These are phyloP conservation scores for Pezicula radicicola DNA, from an alignment of 2,329 filamentous ascomycete species.

Conservation along the genomic window DNA sequence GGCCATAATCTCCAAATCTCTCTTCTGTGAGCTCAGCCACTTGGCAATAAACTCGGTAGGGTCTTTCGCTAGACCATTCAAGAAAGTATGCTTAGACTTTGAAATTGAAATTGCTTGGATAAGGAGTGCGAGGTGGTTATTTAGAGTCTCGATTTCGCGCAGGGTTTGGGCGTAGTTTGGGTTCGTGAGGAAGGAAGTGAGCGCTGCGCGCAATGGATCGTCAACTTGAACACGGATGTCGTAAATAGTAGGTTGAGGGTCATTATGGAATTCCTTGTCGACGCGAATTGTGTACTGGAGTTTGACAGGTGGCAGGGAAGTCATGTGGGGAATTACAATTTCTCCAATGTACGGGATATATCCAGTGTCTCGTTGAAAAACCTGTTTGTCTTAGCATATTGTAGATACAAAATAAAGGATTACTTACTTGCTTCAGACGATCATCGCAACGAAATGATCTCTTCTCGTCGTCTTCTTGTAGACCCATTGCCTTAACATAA, in stretches of 20 bases:
- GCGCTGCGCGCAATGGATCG: slow-evolving; percentile 70
- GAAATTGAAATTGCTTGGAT: slow-evolving; percentile 80
- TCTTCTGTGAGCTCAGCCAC: slow-evolving; percentile 89
- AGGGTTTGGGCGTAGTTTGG: slow-evolving; percentile 69
- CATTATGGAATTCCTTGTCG: slow-evolving; percentile 76
- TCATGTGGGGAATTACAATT: slow-evolving; percentile 75
- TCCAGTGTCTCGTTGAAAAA: slow-evolving; percentile 72
- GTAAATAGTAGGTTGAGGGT: slow-evolving; percentile 79
- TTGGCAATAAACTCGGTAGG: slow-evolving; percentile 80
- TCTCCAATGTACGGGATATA: slow-evolving; percentile 85
- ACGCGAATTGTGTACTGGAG: slow-evolving; percentile 92
- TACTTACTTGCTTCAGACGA: slow-evolving; percentile 67
- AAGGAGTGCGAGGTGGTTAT: slow-evolving; percentile 81
- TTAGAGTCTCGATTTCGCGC: slow-evolving; percentile 71
- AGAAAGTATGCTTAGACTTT: slow-evolving; percentile 89
- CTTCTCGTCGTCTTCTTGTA: slow-evolving; percentile 95
- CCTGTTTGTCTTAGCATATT: slow-evolving; percentile 39
- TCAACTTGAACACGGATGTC: slow-evolving; percentile 83
- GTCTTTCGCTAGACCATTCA: slow-evolving; percentile 73
- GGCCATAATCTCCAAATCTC: slow-evolving; percentile 83
- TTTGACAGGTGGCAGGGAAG: slow-evolving; percentile 75
- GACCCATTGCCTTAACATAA: slow-evolving; percentile 79
- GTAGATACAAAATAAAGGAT: not conserved
- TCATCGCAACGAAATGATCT: slow-evolving; percentile 89
- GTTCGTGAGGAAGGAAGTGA: slow-evolving; percentile 64